Percentiles rank a stretch among this genome's conserved stretches.
These are phyloP conservation scores for Penicillium desertorum DNA, from an alignment of 495 filamentous ascomycete genomes.

Conservation along the genomic window DNA sequence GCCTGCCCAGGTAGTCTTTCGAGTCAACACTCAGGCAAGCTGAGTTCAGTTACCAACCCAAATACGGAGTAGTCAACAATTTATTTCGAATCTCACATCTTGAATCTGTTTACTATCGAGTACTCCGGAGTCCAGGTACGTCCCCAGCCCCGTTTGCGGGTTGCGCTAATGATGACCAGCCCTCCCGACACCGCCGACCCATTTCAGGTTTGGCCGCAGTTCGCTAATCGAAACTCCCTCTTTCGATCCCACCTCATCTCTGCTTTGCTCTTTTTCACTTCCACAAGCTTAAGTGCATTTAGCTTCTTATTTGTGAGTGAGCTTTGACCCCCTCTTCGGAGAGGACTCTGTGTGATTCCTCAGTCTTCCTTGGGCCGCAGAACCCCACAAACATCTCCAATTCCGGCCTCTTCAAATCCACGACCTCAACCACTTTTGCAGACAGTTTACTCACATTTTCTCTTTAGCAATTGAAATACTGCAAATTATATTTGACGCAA, in stretches of 20 bases:
- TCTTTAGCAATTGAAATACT: slow-evolving; percentile 14
- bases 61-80: not conserved
- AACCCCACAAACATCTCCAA: slow-evolving; percentile 35
- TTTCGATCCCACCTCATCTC: slow-evolving; percentile 12
- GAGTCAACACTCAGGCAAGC: too few relatives aligned
- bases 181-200: slow-evolving; percentile 26
- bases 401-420: slow-evolving; percentile 25
- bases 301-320: slow-evolving; percentile 25
- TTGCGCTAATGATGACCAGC: slow-evolving; percentile 19
- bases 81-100: not conserved
- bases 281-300: slow-evolving; percentile 4
- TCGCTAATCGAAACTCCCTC: slow-evolving; percentile 23
- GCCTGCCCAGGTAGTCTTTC: too few relatives aligned
- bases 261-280: slow-evolving; percentile 4
- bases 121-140: not conserved
- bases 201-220: slow-evolving; percentile 24
- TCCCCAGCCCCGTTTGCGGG: slow-evolving; percentile 11
- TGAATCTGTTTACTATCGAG: not conserved
- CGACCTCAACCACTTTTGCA: slow-evolving; percentile 9
- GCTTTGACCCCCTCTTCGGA: not conserved
- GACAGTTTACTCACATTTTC: slow-evolving; percentile 12
- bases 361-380: slow-evolving; percentile 20
- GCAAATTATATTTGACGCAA: not conserved
- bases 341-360: slow-evolving; percentile 22
- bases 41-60: too few relatives aligned